Percentiles rank a stretch among this genome's conserved stretches.
phyloP scores from a whole-genome alignment of 2,329 filamentous ascomycete species.

The Lasiodiplodia gonubiensis region DNA sequence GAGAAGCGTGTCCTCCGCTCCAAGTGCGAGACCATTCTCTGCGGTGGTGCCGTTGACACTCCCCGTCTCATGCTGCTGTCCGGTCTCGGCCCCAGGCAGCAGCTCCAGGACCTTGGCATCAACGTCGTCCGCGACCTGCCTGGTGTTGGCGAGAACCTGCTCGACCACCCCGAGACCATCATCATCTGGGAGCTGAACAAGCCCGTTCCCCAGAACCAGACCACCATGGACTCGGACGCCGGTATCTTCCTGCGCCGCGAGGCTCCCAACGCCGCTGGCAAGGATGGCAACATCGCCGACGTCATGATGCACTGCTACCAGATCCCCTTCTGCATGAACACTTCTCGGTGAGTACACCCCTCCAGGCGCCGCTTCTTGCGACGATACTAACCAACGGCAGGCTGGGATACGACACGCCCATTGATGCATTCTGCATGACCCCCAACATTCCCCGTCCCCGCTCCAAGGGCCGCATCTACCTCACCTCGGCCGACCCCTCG shows the following conservation, averaged over 20 bases:
- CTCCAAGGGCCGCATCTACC: slow-evolving; percentile 76
- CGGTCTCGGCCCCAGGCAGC: slow-evolving; percentile 56
- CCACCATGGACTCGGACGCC: slow-evolving; percentile 89
- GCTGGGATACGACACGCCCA: slow-evolving; percentile 73
- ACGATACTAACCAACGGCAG: slow-evolving; percentile 36
- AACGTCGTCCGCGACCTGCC: slow-evolving; percentile 65
- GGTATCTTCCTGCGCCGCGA: slow-evolving; percentile 87
- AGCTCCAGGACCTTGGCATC: slow-evolving; percentile 54
- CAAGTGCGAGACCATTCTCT: slow-evolving; percentile 78
- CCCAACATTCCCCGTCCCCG: slow-evolving; percentile 86
- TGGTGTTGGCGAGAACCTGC: slow-evolving; percentile 67
- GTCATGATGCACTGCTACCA: slow-evolving; percentile 98
- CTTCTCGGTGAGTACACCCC: slow-evolving; percentile 58
- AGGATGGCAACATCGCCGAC: slow-evolving; percentile 78
- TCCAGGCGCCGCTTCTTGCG: too few relatives aligned
- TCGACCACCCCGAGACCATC: slow-evolving; percentile 70
- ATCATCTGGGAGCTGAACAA: slow-evolving; percentile 81
- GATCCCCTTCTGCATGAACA: slow-evolving; percentile 90
- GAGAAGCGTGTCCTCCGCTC: slow-evolving; percentile 62
- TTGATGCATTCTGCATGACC: slow-evolving; percentile 90
- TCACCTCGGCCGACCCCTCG: slow-evolving; percentile 74
- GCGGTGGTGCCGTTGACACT: slow-evolving; percentile 81
- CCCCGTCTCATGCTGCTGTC: slow-evolving; percentile 67
- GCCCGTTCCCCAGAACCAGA: slow-evolving; percentile 78
- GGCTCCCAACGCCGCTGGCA: slow-evolving; percentile 68